These are phyloP conservation scores for Fagopyrum tataricum DNA, from an alignment of 148 eudicot genomes.

Conservation along the genomic window DNA sequence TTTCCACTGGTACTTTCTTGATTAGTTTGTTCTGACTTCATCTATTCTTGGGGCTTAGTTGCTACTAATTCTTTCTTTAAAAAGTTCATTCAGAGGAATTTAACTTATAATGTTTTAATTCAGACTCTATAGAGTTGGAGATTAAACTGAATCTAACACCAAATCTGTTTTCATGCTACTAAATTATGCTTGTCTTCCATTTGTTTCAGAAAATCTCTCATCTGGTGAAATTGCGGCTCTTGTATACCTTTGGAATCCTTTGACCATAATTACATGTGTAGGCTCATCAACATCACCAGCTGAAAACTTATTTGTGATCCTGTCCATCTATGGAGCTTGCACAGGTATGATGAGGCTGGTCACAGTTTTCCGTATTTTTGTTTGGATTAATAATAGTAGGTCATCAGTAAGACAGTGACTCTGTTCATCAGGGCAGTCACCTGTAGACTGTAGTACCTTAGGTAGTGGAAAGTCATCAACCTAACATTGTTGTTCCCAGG, in stretches of 20 bases:
- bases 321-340: constrained; percentile 90
- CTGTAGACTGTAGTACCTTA: too few relatives aligned
- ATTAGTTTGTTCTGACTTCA: not conserved
- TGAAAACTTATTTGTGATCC: constrained; percentile 63
- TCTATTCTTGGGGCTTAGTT: not conserved
- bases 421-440: too few relatives aligned
- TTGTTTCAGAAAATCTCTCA: constrained; percentile 41
- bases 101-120: not conserved
- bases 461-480: too few relatives aligned
- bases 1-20: not conserved
- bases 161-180: not conserved
- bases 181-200: not conserved
- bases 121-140: not conserved
- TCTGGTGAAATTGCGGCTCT: constrained; percentile 90
- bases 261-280: constrained; percentile 73
- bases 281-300: constrained; percentile 81
- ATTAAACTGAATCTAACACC: not conserved
- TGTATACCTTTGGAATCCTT: constrained; percentile 93
- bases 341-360: constrained; percentile 43
- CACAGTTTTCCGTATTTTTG: not conserved
- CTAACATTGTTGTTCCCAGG: not conserved
- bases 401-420: too few relatives aligned
- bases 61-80: constrained; percentile 1
- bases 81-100: not conserved
- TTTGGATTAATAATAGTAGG: not conserved